phyloP scores from a whole-genome alignment of 768 basidiomycete species.

The Suillus clintonianus region DNA sequence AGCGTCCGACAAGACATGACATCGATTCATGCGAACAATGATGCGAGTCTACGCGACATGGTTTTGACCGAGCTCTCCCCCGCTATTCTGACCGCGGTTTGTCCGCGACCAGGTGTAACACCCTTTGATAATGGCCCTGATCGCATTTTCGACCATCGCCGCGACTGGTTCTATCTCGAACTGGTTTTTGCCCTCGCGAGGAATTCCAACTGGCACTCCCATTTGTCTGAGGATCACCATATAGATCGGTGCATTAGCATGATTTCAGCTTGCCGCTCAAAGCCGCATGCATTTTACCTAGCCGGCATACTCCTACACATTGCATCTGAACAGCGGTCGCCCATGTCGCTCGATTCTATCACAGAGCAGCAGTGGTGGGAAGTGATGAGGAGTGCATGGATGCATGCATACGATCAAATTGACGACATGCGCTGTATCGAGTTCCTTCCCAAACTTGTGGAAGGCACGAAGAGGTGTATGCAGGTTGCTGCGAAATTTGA shows the following conservation, averaged over 20 bases:
- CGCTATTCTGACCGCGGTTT: neutral
- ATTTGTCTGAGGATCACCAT: neutral
- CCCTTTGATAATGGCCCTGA: neutral
- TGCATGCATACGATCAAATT: no score
- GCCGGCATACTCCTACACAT: neutral
- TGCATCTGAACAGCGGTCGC: neutral
- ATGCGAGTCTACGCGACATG: neutral
- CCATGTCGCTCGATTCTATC: neutral
- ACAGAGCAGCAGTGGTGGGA: neutral
- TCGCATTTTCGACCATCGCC: fast-evolving
- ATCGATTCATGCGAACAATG: neutral
- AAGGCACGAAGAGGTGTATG: neutral
- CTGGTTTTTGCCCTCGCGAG: neutral
- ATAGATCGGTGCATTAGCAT: neutral
- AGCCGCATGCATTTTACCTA: neutral
- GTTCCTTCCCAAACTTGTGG: neutral
- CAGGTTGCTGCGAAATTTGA: no score
- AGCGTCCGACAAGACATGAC: neutral
- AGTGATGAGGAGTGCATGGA: neutral
- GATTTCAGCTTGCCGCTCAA: fast-evolving
- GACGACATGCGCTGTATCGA: neutral
- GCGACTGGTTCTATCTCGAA: neutral
- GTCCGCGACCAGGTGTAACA: neutral
- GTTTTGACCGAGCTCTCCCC: neutral
- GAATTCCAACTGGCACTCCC: neutral